Base-by-base conservation (phyloP, 2,329 filamentous ascomycete genomes). In the Diaporthe sp. region DNA sequence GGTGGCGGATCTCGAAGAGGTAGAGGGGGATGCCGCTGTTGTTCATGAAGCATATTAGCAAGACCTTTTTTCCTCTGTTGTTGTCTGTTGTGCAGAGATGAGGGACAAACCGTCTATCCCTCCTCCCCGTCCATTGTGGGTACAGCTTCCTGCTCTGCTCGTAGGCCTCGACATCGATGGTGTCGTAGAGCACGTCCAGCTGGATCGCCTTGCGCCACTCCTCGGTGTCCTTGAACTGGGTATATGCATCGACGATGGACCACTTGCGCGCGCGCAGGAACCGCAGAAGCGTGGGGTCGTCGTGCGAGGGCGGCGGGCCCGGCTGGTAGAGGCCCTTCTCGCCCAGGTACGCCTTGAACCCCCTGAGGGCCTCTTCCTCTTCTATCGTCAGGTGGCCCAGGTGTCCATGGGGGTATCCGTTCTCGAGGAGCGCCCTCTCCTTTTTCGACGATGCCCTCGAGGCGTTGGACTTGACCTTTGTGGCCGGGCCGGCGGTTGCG, bases 41-140 rank as follows among this genome's bases (percentile, higher is more conserved):
- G 15, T 2, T 44, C 17, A 47, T 22, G 32, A 5, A 35, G 9
- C 32, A 37, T 37, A 66, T 63, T 9, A 73, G 63, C 12, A 42
- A 6, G 55, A 0, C 27, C 27, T 10, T 35, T 12, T 15, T 6
- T 32, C 4, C 65, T 17, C 32, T 27, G 37, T 61, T 39, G 12
- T 15, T 22, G 44, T 63, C 19, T 75, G 73, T 30, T 55, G 42
- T 19, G n/a, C n/a, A n/a, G n/a, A n/a, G n/a, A n/a, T n/a, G 39
- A 42, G 13, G 37, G 58, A 19, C 4, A 39, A 9, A 84, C 84
- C 84, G 80, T 77, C 92, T 93, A 84, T 98, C 96, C 78, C 96
- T 91, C 77, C 95, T 93, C 72, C 96, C 96, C 27, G 94, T 97
- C 94, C 95, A 98, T 91, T 98, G 95, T 32, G 96, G 95, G 81